phyloP scores from a whole-genome alignment of 306 rosid species.

The Parietaria judaica region DNA sequence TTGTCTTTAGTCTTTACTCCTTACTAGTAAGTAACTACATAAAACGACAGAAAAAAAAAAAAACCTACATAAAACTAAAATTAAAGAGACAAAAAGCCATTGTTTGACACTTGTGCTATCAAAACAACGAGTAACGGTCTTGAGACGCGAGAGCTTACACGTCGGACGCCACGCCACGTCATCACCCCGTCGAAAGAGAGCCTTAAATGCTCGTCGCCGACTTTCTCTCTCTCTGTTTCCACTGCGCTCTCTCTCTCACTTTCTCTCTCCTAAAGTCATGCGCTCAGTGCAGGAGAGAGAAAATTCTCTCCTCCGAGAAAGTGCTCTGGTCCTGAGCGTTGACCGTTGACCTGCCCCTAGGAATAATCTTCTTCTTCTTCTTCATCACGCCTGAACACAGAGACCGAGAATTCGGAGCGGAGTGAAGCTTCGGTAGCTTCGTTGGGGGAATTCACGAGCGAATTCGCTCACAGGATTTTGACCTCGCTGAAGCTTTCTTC shows the following conservation, averaged over 20 bases:
- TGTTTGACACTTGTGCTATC: background rate
- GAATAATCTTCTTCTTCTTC: constrained; percentile 13
- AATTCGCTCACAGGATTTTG: too few relatives aligned
- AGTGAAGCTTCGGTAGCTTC: background rate
- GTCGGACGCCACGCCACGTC: background rate
- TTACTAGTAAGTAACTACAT: too few relatives aligned
- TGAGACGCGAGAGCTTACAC: too few relatives aligned
- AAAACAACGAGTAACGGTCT: too few relatives aligned
- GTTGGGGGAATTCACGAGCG: too few relatives aligned
- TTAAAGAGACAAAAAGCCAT: too few relatives aligned
- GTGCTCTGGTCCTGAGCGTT: constrained; percentile 3
- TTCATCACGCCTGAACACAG: constrained; percentile 5
- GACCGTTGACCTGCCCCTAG: constrained; percentile 7
- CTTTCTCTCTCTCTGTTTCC: constrained; percentile 10
- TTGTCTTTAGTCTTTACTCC: too few relatives aligned
- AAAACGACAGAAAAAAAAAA: background rate
- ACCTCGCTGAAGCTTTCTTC: too few relatives aligned
- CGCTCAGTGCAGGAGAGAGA: background rate
- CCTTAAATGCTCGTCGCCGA: constrained; percentile 26
- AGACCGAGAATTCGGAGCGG: background rate
- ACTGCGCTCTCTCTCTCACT: background rate
- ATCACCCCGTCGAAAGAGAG: background rate
- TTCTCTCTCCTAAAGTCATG: background rate
- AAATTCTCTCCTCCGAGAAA: background rate
- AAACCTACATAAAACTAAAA: background rate